Evolutionary conservation across 257 asterid species (phyloP).

Genomic region (Orobanche coerulescens): DNA sequence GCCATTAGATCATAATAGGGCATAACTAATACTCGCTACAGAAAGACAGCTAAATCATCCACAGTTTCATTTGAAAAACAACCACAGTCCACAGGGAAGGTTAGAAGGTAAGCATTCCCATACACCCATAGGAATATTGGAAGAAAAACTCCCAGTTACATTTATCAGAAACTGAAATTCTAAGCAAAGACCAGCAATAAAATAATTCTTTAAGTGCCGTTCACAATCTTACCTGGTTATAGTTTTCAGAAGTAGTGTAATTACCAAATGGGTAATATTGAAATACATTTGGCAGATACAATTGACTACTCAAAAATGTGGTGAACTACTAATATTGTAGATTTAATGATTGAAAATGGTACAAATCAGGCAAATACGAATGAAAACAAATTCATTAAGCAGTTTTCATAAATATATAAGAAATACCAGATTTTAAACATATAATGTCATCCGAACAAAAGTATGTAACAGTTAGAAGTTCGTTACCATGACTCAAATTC

Average conservation of each 20-base stretch:
- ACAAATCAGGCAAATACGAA: not conserved
- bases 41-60: not conserved
- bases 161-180: not conserved
- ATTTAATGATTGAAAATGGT: not conserved
- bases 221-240: not conserved
- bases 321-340: conserved; percentile 6
- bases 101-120: no score
- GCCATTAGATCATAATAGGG: conserved; percentile 1
- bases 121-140: no score
- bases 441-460: not conserved
- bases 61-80: not conserved
- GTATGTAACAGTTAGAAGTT: conserved; percentile 2
- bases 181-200: not conserved
- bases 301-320: not conserved
- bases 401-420: not conserved
- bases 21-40: not conserved
- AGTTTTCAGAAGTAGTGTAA: not conserved
- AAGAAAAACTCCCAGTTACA: no score
- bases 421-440: not conserved
- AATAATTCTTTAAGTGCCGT: not conserved
- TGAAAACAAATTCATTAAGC: not conserved
- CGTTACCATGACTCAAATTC: conserved; percentile 97
- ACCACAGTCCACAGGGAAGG: not conserved
- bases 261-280: not conserved
- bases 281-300: not conserved